Conservation (phyloP, 2,329 filamentous ascomycete genomes). For the Claviceps sp. region DNA sequence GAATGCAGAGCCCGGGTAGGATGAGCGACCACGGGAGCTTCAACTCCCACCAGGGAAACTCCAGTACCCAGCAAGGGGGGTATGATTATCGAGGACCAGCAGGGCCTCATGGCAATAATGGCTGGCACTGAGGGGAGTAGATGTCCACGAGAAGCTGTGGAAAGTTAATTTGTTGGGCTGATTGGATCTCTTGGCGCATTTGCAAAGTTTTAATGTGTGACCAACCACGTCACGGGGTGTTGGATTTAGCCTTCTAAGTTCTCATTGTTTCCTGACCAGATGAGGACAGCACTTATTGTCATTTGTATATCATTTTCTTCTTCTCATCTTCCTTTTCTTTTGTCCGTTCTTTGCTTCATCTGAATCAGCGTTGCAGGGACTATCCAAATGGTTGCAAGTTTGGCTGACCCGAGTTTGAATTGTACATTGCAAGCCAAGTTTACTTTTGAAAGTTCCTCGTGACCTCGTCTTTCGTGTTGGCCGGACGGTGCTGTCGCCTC, state of each 20-base stretch:
- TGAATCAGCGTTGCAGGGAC: too few species aligned
- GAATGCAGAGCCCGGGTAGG: slow-evolving; percentile 7
- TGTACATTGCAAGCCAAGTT: too few species aligned
- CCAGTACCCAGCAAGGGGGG: slow-evolving; percentile 2
- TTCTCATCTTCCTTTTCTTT: not conserved
- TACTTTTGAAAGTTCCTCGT: too few species aligned
- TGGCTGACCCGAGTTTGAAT: too few species aligned
- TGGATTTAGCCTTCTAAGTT: too few species aligned
- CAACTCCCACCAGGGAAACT: not conserved
- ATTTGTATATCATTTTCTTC: not conserved
- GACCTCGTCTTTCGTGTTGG: too few species aligned
- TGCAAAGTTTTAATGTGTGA: not conserved
- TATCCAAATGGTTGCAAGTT: too few species aligned
- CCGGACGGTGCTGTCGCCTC: too few species aligned
- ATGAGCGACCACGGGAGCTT: slow-evolving; percentile 7
- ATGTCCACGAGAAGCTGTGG: not conserved
- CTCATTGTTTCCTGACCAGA: too few species aligned
- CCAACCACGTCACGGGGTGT: too few species aligned
- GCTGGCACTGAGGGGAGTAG: not conserved
- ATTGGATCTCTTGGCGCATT: not conserved
- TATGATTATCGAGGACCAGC: slow-evolving; percentile 4
- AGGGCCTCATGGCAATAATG: not conserved
- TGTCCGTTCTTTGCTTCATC: too few species aligned
- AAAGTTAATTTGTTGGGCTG: not conserved
- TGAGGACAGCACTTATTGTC: not conserved